Evolutionary conservation across 768 basidiomycete genomes (phyloP).

Genomic region (Hypholoma fasciculare): DNA sequence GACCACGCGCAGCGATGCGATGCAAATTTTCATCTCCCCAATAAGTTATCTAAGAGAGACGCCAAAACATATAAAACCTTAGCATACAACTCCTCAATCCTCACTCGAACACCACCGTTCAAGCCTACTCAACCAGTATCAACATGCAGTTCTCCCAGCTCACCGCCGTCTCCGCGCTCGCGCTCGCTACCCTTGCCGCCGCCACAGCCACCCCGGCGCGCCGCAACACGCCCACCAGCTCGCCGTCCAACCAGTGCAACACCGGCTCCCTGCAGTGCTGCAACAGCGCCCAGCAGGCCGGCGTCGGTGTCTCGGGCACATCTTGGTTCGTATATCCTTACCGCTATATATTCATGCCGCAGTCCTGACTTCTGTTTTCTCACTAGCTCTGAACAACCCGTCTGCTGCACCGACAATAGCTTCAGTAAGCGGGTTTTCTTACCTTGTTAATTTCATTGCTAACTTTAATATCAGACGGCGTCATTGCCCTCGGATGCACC

Average conservation of each 20-base stretch:
- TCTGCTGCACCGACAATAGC: slow-evolving; percentile 16
- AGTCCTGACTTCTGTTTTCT: background rate
- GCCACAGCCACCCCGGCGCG: slow-evolving; percentile 13
- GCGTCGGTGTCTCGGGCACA: slow-evolving; percentile 16
- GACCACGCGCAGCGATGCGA: too few relatives aligned
- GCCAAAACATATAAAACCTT: too few relatives aligned
- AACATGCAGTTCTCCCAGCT: background rate
- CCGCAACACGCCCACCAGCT: background rate
- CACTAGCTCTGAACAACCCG: slow-evolving; percentile 14
- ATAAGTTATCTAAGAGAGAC: too few relatives aligned
- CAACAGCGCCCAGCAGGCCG: slow-evolving; percentile 20
- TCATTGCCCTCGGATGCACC: background rate
- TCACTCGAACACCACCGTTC: slow-evolving; percentile 1
- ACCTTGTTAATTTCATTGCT: background rate
- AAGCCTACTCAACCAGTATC: background rate
- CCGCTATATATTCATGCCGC: background rate
- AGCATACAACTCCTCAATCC: background rate
- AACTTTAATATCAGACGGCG: too few relatives aligned
- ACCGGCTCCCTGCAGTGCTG: slow-evolving; percentile 28
- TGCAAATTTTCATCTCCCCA: too few relatives aligned
- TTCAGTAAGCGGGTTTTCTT: slow-evolving; percentile 11
- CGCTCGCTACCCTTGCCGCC: slow-evolving; percentile 12
- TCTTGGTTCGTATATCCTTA: slow-evolving; percentile 15
- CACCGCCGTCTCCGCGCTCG: background rate
- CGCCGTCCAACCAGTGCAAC: slow-evolving; percentile 16